Evolutionary conservation across 140 eudicot genomes (phyloP).

Genomic region (Bidens hawaiensis): DNA sequence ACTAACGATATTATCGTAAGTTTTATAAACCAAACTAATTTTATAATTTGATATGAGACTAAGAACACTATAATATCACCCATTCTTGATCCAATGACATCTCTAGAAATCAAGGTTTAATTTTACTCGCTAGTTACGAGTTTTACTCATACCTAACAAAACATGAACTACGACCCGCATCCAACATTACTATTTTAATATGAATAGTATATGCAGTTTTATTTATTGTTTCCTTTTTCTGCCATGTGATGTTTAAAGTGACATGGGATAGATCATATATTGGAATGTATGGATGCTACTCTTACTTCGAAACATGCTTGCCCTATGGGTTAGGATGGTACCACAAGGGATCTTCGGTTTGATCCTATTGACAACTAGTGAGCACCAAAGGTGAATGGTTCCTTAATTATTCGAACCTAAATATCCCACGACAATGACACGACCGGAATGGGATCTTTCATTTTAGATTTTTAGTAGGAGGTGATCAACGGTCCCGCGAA

Average conservation of each 20-base stretch:
- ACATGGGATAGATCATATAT: not conserved
- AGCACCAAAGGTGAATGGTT: constrained; percentile 1
- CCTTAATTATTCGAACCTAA: constrained; percentile 8
- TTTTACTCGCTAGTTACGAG: too few relatives aligned
- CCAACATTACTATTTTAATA: too few relatives aligned
- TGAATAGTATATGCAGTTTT: too few relatives aligned
- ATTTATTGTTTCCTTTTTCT: too few relatives aligned
- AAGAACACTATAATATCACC: too few relatives aligned
- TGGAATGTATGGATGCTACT: not conserved
- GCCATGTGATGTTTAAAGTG: not conserved
- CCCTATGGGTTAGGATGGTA: constrained; percentile 13
- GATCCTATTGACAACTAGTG: constrained; percentile 5
- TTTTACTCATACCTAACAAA: too few relatives aligned
- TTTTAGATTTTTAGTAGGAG: too few relatives aligned
- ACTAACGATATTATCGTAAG: not conserved
- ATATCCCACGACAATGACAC: constrained; percentile 2
- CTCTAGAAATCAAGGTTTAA: too few relatives aligned
- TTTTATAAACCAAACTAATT: too few relatives aligned
- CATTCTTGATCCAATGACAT: too few relatives aligned
- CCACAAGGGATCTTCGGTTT: constrained; percentile 4
- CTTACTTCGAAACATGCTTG: not conserved
- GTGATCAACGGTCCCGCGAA: not conserved
- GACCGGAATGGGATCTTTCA: not conserved
- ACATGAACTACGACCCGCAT: too few relatives aligned
- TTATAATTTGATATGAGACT: too few relatives aligned